Evolutionary conservation across 1,284 basidiomycete species (phyloP).

Genomic region (Phylloboletellus chloephorus): DNA sequence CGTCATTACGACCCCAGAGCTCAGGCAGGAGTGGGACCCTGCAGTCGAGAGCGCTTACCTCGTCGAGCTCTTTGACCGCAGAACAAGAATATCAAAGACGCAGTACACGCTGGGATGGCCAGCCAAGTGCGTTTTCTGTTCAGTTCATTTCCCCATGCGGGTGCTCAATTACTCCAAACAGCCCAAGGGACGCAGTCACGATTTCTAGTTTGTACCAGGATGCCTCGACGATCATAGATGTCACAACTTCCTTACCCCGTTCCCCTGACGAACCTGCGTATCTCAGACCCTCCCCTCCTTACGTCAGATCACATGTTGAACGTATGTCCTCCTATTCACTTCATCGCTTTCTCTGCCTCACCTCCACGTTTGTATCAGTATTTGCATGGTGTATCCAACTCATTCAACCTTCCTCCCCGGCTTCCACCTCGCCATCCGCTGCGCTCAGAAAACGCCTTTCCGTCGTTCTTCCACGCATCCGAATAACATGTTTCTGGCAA

Average conservation of each 20-base stretch:
- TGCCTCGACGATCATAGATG: conserved; percentile 80
- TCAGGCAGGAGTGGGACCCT: conserved; percentile 87
- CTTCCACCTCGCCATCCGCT: conserved; percentile 31
- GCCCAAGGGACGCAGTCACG: conserved; percentile 88
- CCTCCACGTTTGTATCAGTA: conserved; percentile 42
- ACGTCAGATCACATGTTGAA: conserved; percentile 86
- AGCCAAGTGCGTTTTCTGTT: conserved; percentile 65
- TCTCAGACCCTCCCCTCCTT: conserved; percentile 89
- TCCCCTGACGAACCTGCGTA: conserved; percentile 91
- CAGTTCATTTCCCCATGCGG: conserved; percentile 1
- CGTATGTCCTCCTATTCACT: conserved; percentile 40
- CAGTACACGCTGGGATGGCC: conserved; percentile 95
- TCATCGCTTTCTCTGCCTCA: conserved; percentile 14
- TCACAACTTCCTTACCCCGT: conserved; percentile 93
- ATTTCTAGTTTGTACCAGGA: conserved; percentile 84
- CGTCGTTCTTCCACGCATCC: conserved; percentile 39
- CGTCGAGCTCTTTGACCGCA: conserved; percentile 82
- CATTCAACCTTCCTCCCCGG: conserved; percentile 41
- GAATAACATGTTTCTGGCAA: conserved; percentile 92
- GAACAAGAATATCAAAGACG: conserved; percentile 82
- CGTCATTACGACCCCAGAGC: conserved; percentile 78
- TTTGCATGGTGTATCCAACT: conserved; percentile 91
- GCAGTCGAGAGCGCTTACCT: conserved; percentile 83
- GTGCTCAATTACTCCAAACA: conserved; percentile 32
- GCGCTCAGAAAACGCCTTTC: conserved; percentile 34